Percentiles rank a stretch among this genome's conserved stretches.
These are phyloP conservation scores for Penicillium paneum DNA, from an alignment of 2,329 filamentous ascomycete species.

Conservation along the genomic window DNA sequence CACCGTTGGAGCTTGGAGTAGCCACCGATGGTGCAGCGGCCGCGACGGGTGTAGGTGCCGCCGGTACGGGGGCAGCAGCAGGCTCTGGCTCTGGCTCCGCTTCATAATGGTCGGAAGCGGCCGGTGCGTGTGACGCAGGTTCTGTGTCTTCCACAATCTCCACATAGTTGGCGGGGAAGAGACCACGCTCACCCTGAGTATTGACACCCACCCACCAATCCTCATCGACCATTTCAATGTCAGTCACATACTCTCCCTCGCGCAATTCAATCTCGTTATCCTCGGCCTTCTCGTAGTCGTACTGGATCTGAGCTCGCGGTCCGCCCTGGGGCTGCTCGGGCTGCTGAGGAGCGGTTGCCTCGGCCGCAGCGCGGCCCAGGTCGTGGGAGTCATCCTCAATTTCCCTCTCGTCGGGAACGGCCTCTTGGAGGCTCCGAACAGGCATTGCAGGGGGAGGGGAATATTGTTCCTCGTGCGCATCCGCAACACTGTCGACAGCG, in stretches of 20 bases:
- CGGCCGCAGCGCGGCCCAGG: conserved; percentile 57
- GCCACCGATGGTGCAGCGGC: conserved; percentile 40
- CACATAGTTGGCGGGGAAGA: conserved; percentile 98
- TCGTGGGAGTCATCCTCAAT: conserved; percentile 62
- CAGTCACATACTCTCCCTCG: conserved; percentile 82
- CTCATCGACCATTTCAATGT: conserved; percentile 96
- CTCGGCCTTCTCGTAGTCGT: conserved; percentile 96
- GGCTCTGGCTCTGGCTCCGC: conserved; percentile 29
- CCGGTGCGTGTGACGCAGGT: conserved; percentile 26
- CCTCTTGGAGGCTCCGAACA: conserved; percentile 59
- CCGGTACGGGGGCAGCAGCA: conserved; percentile 38
- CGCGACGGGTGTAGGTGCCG: conserved; percentile 38
- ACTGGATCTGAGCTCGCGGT: conserved; percentile 75
- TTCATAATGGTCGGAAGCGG: conserved; percentile 25
- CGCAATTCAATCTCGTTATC: conserved; percentile 91
- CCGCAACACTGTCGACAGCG: conserved; percentile 43
- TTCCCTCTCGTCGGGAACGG: conserved; percentile 62
- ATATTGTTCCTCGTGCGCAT: conserved; percentile 43
- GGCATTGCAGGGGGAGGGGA: conserved; percentile 53
- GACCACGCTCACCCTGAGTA: conserved; percentile 72
- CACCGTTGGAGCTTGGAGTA: conserved; percentile 41
- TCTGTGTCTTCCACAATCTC: conserved; percentile 68
- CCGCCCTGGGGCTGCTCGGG: conserved; percentile 50
- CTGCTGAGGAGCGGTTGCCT: conserved; percentile 46
- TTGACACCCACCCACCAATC: conserved; percentile 99